Percentiles rank a stretch among this genome's conserved stretches.
Conservation (phyloP, 31 red algal genomes). For the Porphyra umbilicalis region DNA sequence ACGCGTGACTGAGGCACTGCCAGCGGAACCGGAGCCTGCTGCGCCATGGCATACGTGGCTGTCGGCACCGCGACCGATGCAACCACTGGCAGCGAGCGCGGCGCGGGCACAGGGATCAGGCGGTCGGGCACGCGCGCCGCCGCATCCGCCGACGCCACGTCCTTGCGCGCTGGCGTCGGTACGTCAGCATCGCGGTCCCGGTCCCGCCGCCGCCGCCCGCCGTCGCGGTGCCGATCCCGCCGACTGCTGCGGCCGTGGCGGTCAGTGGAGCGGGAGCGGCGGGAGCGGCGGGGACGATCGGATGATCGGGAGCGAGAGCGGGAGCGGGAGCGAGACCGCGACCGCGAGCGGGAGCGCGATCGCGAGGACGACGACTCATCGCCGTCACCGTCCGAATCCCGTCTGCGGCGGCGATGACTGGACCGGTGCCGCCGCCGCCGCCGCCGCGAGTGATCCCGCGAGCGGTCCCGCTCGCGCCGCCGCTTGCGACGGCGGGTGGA, state of each 20-base stretch:
- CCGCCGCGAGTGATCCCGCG: not conserved
- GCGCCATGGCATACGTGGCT: not conserved
- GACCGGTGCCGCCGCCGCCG: not conserved
- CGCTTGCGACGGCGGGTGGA: not conserved
- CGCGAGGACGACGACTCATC: not conserved
- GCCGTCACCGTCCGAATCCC: not conserved
- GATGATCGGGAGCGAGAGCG: not conserved
- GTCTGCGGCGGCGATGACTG: not conserved
- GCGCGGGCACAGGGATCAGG: not conserved
- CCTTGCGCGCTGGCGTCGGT: not conserved
- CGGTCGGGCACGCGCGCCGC: not conserved
- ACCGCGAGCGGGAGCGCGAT: not conserved
- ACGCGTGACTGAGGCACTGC: not conserved
- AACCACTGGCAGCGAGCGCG: not conserved
- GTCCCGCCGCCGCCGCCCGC: not conserved
- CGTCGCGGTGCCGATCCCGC: not conserved
- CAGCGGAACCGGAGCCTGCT: not conserved
- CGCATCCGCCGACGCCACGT: not conserved
- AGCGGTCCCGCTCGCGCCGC: not conserved
- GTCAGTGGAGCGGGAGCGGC: not conserved
- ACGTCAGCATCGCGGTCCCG: not conserved
- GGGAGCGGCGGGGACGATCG: not conserved
- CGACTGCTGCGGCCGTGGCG: not conserved
- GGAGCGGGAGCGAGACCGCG: not conserved
- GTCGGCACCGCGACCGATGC: not conserved